phyloP scores from a whole-genome alignment of 2,329 filamentous ascomycete genomes.

The Neospermospora avenae region DNA sequence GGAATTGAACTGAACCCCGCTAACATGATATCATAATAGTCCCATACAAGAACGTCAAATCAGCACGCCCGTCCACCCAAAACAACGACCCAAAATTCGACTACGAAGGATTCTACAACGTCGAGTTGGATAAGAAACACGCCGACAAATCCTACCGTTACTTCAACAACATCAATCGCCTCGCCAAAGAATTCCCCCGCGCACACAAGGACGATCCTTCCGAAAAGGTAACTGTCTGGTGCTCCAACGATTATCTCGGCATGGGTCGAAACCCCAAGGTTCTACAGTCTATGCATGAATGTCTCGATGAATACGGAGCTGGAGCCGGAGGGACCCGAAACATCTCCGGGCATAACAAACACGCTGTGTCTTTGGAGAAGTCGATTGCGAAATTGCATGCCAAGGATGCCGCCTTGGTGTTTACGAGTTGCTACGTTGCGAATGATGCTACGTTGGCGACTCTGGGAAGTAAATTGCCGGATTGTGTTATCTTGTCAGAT shows the following conservation, averaged over 20 bases:
- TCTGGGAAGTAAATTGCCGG: conserved; percentile 91
- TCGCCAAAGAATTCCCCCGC: conserved; percentile 92
- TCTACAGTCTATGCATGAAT: conserved; percentile 88
- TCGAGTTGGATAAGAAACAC: conserved; percentile 96
- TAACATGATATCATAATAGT: conserved; percentile 26
- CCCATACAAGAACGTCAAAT: conserved; percentile 26
- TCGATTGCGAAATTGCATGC: conserved; percentile 84
- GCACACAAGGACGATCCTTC: conserved; percentile 84
- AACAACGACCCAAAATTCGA: conserved; percentile 64
- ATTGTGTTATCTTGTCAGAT: conserved; percentile 97
- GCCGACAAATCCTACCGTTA: conserved; percentile 99
- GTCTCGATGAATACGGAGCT: conserved; percentile 89
- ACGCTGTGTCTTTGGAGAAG: conserved; percentile 80
- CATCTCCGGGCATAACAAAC: conserved; percentile 96
- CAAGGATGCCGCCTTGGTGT: conserved; percentile 89
- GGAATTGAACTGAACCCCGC: conserved; percentile 15
- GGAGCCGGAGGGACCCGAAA: conserved; percentile 95
- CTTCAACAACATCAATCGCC: conserved; percentile 99
- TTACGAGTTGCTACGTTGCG: conserved; percentile 96
- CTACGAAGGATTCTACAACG: conserved; percentile 85
- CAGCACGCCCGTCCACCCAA: conserved; percentile 18
- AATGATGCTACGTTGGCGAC: conserved; percentile 97
- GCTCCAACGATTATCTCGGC: conserved; percentile 97
- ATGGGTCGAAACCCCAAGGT: conserved; percentile 93
- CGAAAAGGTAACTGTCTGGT: conserved; percentile 95